Base-by-base conservation (phyloP, 1,284 basidiomycete species). In the Cryptococcus wingfieldii region DNA sequence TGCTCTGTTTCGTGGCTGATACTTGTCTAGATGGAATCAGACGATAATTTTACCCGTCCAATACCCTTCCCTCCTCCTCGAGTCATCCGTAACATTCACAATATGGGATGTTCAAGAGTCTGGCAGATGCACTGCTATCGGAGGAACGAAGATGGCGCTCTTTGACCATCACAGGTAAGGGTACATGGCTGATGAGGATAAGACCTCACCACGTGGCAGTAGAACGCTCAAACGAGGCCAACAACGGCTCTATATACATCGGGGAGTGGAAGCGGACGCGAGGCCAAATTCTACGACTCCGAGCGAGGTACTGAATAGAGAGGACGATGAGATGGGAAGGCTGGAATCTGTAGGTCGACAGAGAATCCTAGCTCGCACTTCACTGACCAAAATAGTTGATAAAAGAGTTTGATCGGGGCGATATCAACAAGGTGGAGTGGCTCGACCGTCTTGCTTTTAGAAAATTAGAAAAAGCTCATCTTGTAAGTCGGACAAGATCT, bases 381-480 rank as follows among this genome's bases (percentile, higher is more conserved):
- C 16, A 48, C 51, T 51, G 25, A 59, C 56, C 16, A 16, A 13
- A 16, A 38, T 62, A 94, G 88, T 83, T 97, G 12, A 88, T 98
- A 56, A 98, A 98, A 80, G 93, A 94, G 70, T 94, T 95, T 66
- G 92, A 98, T 70, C 82, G 92, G 4, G 92, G 92, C 0, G 93
- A 97, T 72, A 80, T 98, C n/a, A 84, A 88, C 1, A 90, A 92
- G 70, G 86, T 90, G 1, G 93, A 97, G 62, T 99, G 96, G 95
- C 79, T 98, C 4, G 95, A 98, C 73, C 88, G 90, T 61, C 79
- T 96, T 71, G 86, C 89, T 1, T 98, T 96, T 75, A 80, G 93
- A 37, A 89, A 89, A 77, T 95, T 98, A 80, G 94, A 94, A 63
- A 88, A 91, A 67, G 86, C 92, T 27, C 92, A 96, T 74, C 83